Evolutionary conservation across 768 basidiomycete species (phyloP).

Genomic region (Kwoniella pini): DNA sequence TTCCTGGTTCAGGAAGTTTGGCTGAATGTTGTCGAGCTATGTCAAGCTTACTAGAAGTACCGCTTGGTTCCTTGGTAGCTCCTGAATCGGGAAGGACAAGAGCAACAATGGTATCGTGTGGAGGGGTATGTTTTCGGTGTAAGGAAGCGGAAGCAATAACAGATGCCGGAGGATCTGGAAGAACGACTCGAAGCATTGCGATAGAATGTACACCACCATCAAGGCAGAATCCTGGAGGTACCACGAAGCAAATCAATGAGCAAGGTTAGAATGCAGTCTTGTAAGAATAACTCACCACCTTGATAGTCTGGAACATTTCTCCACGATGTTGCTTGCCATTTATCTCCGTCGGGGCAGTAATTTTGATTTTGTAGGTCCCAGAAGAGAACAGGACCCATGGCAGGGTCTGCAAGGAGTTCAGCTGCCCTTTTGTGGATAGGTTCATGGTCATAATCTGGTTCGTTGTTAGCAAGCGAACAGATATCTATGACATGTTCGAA

Average conservation of each 20-base stretch:
- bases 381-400: conserved; percentile 1
- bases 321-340: not conserved
- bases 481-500: too few species aligned
- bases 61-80: conserved; percentile 1
- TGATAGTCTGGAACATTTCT: conserved; percentile 3
- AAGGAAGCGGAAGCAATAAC: not conserved
- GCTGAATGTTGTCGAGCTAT: not conserved
- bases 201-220: not conserved
- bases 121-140: conserved; percentile 2
- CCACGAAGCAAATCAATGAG: not conserved
- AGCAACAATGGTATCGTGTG: not conserved
- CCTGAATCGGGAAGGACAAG: conserved; percentile 1
- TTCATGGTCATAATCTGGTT: not conserved
- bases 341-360: not conserved
- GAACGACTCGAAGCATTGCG: not conserved
- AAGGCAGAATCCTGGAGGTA: not conserved
- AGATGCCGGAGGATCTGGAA: conserved; percentile 1
- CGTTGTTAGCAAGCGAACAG: not conserved
- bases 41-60: conserved; percentile 1
- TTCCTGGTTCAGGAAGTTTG: conserved; percentile 3
- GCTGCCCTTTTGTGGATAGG: not conserved
- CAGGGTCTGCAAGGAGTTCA: not conserved
- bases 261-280: not conserved
- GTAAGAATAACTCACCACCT: not conserved
- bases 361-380: conserved; percentile 1